A percentile compares a stretch with the other conserved stretches of the same genome.
Conservation (phyloP, 2,329 filamentous ascomycete genomes). For the Byssothecium circinans region DNA sequence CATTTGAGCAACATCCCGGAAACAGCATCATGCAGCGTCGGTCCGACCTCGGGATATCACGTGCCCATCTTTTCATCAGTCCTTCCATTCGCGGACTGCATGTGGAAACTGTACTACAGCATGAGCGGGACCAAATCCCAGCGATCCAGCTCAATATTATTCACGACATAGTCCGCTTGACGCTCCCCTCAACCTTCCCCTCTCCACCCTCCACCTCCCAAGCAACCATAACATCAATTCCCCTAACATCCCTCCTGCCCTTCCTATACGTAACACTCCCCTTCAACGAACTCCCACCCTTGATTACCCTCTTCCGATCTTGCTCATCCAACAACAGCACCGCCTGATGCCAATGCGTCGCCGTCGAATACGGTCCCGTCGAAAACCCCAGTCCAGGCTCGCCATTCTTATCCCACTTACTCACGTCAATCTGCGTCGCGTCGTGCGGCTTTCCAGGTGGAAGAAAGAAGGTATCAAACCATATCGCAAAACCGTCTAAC, state of each 20-base stretch:
- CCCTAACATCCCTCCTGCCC: conserved; percentile 49
- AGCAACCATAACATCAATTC: conserved; percentile 43
- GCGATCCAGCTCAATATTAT: too few relatives aligned
- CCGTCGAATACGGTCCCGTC: conserved; percentile 73
- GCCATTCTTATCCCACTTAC: conserved; percentile 61
- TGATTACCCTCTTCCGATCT: conserved; percentile 50
- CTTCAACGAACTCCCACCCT: conserved; percentile 60
- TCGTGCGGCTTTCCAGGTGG: conserved; percentile 49
- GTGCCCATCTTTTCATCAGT: not conserved
- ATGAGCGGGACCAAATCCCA: too few relatives aligned
- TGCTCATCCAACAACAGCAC: conserved; percentile 69
- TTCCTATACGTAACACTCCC: conserved; percentile 73
- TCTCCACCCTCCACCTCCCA: conserved; percentile 39
- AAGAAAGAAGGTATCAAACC: conserved; percentile 94
- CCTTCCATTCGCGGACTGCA: not conserved
- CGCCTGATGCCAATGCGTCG: conserved; percentile 91
- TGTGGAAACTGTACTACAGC: too few relatives aligned
- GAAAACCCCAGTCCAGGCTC: conserved; percentile 76
- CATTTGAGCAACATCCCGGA: too few relatives aligned
- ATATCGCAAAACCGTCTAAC: conserved; percentile 86
- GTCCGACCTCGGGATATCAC: too few relatives aligned
- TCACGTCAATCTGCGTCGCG: conserved; percentile 53
- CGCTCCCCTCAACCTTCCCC: conserved; percentile 34
- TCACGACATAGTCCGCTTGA: conserved; percentile 36
- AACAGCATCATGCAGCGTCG: too few relatives aligned